phyloP scores from a whole-genome alignment of 768 basidiomycete species.

The Leccinum obscurum region DNA sequence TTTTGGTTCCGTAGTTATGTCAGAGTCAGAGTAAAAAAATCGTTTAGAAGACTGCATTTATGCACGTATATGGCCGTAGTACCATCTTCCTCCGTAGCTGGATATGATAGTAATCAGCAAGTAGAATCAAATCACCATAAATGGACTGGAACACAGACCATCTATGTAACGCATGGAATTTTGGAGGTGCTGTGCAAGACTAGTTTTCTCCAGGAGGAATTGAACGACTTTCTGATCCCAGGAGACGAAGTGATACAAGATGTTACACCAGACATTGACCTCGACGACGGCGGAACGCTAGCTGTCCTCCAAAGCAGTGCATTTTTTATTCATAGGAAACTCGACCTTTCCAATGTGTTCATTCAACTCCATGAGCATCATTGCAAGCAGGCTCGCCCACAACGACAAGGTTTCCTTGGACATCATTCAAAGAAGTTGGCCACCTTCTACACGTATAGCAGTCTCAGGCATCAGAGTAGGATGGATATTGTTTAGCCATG shows the following conservation, averaged over 20 bases:
- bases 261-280: not conserved
- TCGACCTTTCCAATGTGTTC: not conserved
- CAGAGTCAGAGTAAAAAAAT: not conserved
- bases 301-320: not conserved
- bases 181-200: not conserved
- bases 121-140: no score
- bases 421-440: not conserved
- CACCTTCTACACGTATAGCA: not conserved
- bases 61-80: no score
- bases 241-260: not conserved
- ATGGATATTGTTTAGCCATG: not conserved
- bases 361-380: not conserved
- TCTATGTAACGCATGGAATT: not conserved
- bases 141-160: not conserved
- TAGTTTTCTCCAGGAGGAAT: not conserved
- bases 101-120: no score
- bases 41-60: no score
- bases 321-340: not conserved
- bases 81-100: no score
- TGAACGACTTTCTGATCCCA: not conserved
- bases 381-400: not conserved
- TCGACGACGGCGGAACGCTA: not conserved
- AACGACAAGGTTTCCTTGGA: not conserved
- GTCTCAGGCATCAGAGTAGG: not conserved
- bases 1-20: not conserved